Conservation (phyloP, 768 basidiomycete genomes). For the Favolaschia claudopus region DNA sequence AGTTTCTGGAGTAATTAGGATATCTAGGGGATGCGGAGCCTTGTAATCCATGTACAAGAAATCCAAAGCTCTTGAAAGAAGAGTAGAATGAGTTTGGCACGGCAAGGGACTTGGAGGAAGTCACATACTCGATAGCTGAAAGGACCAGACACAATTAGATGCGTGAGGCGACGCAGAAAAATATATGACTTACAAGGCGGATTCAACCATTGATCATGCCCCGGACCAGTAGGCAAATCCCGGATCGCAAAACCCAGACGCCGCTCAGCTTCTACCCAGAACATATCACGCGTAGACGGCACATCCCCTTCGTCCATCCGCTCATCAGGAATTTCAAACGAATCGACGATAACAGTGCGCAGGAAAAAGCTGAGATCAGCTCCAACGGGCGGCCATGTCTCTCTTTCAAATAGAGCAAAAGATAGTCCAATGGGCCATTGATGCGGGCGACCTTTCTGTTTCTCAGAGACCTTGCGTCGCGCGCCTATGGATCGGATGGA, state of each 20-base stretch:
- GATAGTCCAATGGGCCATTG: constrained; percentile 79
- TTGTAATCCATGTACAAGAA: constrained; percentile 92
- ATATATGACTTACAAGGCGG: constrained; percentile 69
- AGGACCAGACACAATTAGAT: constrained; percentile 3
- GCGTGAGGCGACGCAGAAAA: not conserved
- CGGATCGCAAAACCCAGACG: constrained; percentile 86
- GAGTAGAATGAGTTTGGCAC: too few relatives aligned
- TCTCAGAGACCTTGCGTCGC: constrained; percentile 40
- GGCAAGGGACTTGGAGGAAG: too few relatives aligned
- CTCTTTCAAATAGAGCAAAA: constrained; percentile 71
- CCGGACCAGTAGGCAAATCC: constrained; percentile 69
- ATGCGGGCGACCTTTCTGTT: constrained; percentile 34
- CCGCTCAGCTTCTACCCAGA: constrained; percentile 71
- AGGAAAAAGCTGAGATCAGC: constrained; percentile 85
- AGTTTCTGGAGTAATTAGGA: constrained; percentile 73
- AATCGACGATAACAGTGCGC: constrained; percentile 85
- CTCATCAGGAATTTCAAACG: constrained; percentile 52
- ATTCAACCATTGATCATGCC: constrained; percentile 81
- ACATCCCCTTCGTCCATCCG: constrained; percentile 36
- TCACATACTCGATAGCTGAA: constrained; percentile 42
- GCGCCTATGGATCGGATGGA: constrained; percentile 15
- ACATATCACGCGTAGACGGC: constrained; percentile 27
- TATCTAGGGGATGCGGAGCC: constrained; percentile 79
- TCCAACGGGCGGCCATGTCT: constrained; percentile 88
- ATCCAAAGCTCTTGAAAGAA: constrained; percentile 74